Percentiles rank a stretch among this genome's conserved stretches.
Conservation (phyloP, 2,329 filamentous ascomycete genomes). For the Clarireedia monteithiana region DNA sequence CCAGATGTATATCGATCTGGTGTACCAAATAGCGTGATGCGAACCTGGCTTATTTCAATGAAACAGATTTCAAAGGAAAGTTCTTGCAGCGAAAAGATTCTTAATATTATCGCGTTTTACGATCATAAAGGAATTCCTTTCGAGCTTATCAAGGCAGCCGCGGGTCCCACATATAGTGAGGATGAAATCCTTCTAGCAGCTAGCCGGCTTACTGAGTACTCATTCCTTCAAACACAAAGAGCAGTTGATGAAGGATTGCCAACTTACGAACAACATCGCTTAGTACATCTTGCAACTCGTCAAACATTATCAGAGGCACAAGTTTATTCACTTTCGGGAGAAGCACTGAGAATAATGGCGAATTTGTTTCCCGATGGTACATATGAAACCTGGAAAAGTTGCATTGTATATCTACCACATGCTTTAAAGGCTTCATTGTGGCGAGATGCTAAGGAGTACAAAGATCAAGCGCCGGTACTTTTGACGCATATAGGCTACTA, state of each 20-base stretch:
- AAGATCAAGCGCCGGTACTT: too few relatives aligned
- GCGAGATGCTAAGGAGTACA: too few relatives aligned
- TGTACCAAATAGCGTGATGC: constrained; percentile 29
- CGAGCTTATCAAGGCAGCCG: constrained; percentile 21
- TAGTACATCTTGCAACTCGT: neutral
- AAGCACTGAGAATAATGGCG: too few relatives aligned
- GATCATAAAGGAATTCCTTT: constrained; percentile 29
- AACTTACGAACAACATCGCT: neutral
- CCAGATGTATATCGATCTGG: constrained; percentile 26
- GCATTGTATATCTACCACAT: too few relatives aligned
- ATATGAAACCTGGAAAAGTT: too few relatives aligned
- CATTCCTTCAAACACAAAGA: constrained; percentile 25
- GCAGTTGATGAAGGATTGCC: neutral
- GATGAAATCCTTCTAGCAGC: constrained; percentile 18
- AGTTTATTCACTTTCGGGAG: too few relatives aligned
- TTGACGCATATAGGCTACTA: too few relatives aligned
- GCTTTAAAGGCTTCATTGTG: too few relatives aligned
- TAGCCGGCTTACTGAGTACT: constrained; percentile 29
- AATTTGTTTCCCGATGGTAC: too few relatives aligned
- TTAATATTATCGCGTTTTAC: constrained; percentile 29
- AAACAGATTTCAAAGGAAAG: constrained; percentile 26
- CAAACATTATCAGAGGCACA: neutral
- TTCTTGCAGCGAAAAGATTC: constrained; percentile 24
- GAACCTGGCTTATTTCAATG: constrained; percentile 31
- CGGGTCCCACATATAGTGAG: constrained; percentile 8